Evolutionary conservation across 371 early-diverging fungal genomes (phyloP).

Genomic region (Syncephalastrum monosporum): DNA sequence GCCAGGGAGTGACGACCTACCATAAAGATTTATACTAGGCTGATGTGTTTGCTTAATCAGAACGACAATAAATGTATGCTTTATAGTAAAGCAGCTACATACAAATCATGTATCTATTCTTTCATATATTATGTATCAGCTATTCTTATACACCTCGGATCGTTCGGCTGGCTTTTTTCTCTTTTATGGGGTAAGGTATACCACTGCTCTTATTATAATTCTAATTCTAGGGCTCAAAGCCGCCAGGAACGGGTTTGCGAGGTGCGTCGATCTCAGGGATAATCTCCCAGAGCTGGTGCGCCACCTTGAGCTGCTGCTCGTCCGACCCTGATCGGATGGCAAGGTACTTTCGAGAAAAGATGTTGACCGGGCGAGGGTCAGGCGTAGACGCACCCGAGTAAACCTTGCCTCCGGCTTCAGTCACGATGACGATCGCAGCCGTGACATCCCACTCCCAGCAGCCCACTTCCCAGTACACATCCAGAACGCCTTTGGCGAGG

Average conservation of each 20-base stretch:
- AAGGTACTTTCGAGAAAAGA: slow-evolving; percentile 51
- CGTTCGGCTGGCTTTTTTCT: no score
- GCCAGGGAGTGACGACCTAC: no score
- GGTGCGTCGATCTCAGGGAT: slow-evolving; percentile 44
- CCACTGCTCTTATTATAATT: no score
- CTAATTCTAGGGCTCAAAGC: slow-evolving; percentile 26
- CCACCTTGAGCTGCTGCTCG: slow-evolving; percentile 29
- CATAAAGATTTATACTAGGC: no score
- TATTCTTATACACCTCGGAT: no score
- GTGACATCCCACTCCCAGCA: slow-evolving; percentile 82
- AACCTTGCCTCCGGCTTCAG: slow-evolving; percentile 76
- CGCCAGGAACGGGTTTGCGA: slow-evolving; percentile 48
- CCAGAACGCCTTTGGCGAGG: slow-evolving; percentile 81
- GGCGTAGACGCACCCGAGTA: slow-evolving; percentile 49
- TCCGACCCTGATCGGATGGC: slow-evolving; percentile 43
- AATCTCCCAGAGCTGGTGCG: slow-evolving; percentile 42
- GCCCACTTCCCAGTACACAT: slow-evolving; percentile 93
- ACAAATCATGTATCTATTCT: no score
- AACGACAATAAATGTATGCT: no score
- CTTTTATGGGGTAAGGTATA: neutral
- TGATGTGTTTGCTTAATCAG: no score
- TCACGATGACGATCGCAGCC: slow-evolving; percentile 72
- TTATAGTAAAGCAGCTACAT: no score
- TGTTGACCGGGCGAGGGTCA: slow-evolving; percentile 31
- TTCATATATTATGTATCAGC: no score